Evolutionary conservation across 2,329 filamentous ascomycete species (phyloP).

Genomic region (Xylaria sp.): DNA sequence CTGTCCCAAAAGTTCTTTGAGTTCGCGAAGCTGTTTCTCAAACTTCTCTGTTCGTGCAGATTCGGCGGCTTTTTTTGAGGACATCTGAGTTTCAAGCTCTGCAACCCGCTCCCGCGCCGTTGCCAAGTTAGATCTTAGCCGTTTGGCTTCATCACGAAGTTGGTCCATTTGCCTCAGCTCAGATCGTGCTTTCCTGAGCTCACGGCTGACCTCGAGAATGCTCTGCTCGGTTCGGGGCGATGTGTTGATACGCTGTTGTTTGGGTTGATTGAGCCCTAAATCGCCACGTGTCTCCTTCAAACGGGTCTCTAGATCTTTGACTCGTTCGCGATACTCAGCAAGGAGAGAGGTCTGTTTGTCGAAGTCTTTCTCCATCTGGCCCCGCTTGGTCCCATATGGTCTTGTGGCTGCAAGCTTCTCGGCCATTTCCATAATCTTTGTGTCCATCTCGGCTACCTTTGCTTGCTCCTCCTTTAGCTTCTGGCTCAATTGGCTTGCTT

Average conservation of each 20-base stretch:
- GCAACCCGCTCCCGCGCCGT: slow-evolving; percentile 52
- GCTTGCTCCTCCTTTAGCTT: slow-evolving; percentile 71
- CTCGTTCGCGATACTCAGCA: slow-evolving; percentile 62
- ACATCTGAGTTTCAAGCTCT: slow-evolving; percentile 47
- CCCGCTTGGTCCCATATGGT: slow-evolving; percentile 47
- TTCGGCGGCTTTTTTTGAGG: slow-evolving; percentile 33
- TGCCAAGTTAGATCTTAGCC: slow-evolving; percentile 56
- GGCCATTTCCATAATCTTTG: slow-evolving; percentile 64
- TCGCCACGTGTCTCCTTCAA: slow-evolving; percentile 51
- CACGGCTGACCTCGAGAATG: slow-evolving; percentile 58
- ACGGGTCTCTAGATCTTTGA: slow-evolving; percentile 62
- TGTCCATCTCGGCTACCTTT: slow-evolving; percentile 68
- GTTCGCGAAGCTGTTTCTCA: slow-evolving; percentile 50
- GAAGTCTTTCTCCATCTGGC: slow-evolving; percentile 60
- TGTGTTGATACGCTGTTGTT: slow-evolving; percentile 46
- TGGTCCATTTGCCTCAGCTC: slow-evolving; percentile 59
- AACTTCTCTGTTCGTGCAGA: slow-evolving; percentile 46
- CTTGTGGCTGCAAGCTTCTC: slow-evolving; percentile 55
- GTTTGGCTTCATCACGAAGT: slow-evolving; percentile 59
- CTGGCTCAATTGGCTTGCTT: slow-evolving; percentile 69
- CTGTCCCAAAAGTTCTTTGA: slow-evolving; percentile 50
- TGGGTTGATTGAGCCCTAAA: slow-evolving; percentile 39
- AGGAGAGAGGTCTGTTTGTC: slow-evolving; percentile 63
- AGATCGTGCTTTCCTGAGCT: slow-evolving; percentile 59
- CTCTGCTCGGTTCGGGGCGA: slow-evolving; percentile 59